Evolutionary conservation across 768 basidiomycete species (phyloP).

Genomic region (Russula earlei): DNA sequence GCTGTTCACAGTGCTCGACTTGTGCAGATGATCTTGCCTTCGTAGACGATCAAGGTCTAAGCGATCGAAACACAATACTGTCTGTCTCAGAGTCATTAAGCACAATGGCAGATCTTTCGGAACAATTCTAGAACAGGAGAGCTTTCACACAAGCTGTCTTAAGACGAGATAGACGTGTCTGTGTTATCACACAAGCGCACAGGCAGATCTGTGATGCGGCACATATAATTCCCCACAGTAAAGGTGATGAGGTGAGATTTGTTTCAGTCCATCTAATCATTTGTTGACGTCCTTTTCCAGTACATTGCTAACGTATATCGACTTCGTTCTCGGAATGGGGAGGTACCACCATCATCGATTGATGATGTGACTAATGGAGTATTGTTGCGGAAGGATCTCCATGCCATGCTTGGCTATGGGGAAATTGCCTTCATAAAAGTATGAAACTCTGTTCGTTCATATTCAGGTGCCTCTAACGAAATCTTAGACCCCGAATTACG

Average conservation of each 20-base stretch:
- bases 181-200: not conserved
- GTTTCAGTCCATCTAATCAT: not conserved
- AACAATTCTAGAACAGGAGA: too few relatives aligned
- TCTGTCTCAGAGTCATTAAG: not conserved
- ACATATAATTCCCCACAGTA: not conserved
- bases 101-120: not conserved
- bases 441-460: not conserved
- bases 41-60: not conserved
- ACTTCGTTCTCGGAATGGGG: not conserved
- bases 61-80: not conserved
- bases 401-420: not conserved
- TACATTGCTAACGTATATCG: not conserved
- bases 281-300: not conserved
- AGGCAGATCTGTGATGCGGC: not conserved
- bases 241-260: not conserved
- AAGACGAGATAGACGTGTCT: not conserved
- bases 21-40: not conserved
- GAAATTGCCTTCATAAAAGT: not conserved
- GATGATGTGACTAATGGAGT: not conserved
- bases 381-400: not conserved
- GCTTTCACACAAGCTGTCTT: not conserved
- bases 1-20: not conserved
- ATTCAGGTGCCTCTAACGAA: not conserved
- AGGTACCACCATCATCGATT: too few relatives aligned
- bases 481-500: conserved; percentile 3